Evolutionary conservation across 2,329 filamentous ascomycete genomes (phyloP), one percentile per base, ranked within the genome.

Genomic region (Phialophora verrucosa): DNA sequence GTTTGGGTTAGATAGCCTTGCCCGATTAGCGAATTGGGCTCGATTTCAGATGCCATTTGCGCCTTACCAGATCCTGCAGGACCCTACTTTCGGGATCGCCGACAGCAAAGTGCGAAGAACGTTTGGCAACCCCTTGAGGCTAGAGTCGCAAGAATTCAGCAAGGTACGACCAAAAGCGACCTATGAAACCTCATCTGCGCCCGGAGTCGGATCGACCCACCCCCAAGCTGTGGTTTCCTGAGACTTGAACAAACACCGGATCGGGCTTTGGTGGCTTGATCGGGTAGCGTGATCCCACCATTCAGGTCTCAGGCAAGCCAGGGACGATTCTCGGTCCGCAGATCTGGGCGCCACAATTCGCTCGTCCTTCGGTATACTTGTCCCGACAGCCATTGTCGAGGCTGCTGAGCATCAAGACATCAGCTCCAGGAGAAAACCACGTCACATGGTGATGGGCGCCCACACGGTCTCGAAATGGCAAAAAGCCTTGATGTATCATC

Each of bases 1-100:
- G 29, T 20, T 20, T 31, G 29, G 14, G 27, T 10, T 23, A 32
- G 32, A 31, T 69, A 80, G 80, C 29, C 42, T 49, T 59, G 44
- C 23, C 47, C 25, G 42, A 20, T 23, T 29, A 35, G 11, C 29
- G 47, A 59, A 50, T 11, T 12, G 7, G 47, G 27, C 57, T 44
- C 49, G 27, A 59, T 29, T 25, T 27, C 35, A 51, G 23, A 49
- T 35, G 57, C 27, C 42, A 50, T 50, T 59, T 59, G 57, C 57
- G 50, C 10, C 23, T 35, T 23, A 59, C 44, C 57, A 59, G 27
- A 51, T 23, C 42, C 35, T 50, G 57, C 57, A 59, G 57, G 27
- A n/a, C 38, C 17, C 14, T 49, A 44, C 25, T 29, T 11, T 32
- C 42, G 57, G 57, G 57, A 59, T 59, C 44, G 57, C 57, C 42